Conservation (phyloP, 176 grass and related monocot species). For the Oryza officinalis region DNA sequence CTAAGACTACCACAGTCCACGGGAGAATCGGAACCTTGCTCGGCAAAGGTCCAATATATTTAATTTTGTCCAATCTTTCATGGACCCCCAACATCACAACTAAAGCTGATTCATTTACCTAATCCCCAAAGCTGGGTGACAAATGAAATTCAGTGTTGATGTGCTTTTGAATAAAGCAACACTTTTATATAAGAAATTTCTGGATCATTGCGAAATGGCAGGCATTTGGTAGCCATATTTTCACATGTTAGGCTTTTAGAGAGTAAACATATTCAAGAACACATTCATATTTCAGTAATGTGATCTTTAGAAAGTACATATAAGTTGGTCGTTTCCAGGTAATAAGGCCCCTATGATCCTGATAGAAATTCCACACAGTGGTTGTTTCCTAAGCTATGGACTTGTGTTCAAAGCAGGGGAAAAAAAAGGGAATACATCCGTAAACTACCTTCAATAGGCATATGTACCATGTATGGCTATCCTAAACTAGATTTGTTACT, state of each 20-base stretch:
- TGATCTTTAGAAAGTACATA: not conserved
- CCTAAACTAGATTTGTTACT: not conserved
- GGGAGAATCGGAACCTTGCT: not conserved
- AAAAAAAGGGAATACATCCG: not conserved
- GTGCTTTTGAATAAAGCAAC: conserved; percentile 13
- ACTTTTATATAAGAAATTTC: conserved; percentile 17
- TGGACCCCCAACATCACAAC: conserved; percentile 41
- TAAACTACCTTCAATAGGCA: not conserved
- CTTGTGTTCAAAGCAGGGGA: not conserved
- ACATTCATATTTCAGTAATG: not conserved
- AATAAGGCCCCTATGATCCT: not conserved
- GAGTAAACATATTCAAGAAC: not conserved
- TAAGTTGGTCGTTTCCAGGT: not conserved
- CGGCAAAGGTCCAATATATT: not conserved
- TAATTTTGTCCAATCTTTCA: conserved; percentile 37
- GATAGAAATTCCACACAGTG: not conserved
- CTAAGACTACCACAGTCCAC: not conserved
- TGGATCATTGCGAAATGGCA: not conserved
- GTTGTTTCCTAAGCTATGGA: not conserved
- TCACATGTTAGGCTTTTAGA: not conserved
- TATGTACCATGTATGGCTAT: not conserved
- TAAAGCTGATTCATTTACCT: conserved; percentile 44
- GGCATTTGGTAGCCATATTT: not conserved
- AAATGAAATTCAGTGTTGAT: conserved; percentile 21
- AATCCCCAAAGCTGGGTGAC: conserved; percentile 15